Base-by-base conservation (phyloP, 257 asterid genomes). In the Salvia miltiorrhiza region DNA sequence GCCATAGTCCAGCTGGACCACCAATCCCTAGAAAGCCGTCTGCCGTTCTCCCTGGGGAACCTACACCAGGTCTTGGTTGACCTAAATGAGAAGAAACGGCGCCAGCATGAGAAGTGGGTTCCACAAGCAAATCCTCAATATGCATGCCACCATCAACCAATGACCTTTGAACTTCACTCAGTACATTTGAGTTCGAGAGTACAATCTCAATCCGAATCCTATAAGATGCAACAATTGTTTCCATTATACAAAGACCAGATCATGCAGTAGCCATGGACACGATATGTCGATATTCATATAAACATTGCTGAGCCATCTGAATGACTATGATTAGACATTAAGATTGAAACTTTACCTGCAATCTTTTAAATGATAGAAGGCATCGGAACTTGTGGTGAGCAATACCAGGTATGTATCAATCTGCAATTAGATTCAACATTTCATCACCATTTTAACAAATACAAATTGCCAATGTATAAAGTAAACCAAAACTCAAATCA, bases 1-100 rank as follows among this genome's bases (percentile, higher is more conserved):
- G 99, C 98, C 99, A 94, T 44, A 94, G 88, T 56, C 99, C 99
- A 65, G 89, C 95, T 32, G 97, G 97, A 70, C 99, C 99, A 71
- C 96, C 99, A 68, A 80, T 66, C 23, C 95, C 86, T 50, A 49
- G 49, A 76, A 73, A 80, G 39, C 84, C 79, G 4, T 87, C 90
- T 17, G 81, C 55, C 26, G 39, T 53, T 66, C 86, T 83, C 47
- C 74, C 85, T 16, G 86, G 73, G 49, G 90, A 75, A 44, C 78
- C 93, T 71, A 82, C 50, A 43, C 83, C 67, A 6, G 81, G 79
- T 68, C 87, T 77, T 49, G 85, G 74, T 65, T 83, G 89, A 76
- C 95, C 88, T 71, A 80, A 62, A 67, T 80, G 93, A 67, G 89
- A 70, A 72, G 92, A 76, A 17, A 74, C 61, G 48, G 87, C 77